Base-by-base conservation (phyloP, 2,329 filamentous ascomycete species). In the Trichoderma sp. region DNA sequence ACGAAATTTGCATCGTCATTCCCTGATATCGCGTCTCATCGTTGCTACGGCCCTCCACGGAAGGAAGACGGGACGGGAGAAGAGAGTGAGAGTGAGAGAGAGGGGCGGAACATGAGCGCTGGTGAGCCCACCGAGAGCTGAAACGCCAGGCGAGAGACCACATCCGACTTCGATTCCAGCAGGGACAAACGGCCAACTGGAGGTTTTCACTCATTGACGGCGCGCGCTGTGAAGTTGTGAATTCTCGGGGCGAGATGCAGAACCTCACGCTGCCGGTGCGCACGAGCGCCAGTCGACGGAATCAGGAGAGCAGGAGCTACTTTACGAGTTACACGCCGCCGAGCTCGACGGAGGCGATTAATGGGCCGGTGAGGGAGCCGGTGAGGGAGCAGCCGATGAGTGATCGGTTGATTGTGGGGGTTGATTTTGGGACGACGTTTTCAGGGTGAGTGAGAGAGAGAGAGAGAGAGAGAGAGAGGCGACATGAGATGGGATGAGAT, bases 341-440 rank as follows among this genome's bases (percentile, higher is more conserved):
- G 29, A 85, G 85, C 39, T 86, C 85, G 22, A 85, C 87, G 1
- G 87, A 89, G 75, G 87, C 87, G 54, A 88, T 89, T 78, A 85
- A 87, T 74, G 86, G 86, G 4, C 86, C 87, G 15, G 81, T 87
- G 32, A 82, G 86, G 69, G 87, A 88, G 71, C 83, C 84, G 29
- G 79, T 81, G 29, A 79, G 83, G 72, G 86, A 87, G 72, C 80
- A 83, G 67, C 78, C 84, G 12, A 76, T 83, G 56, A 84, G 80
- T 71, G 90, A 92, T 75, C 84, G 89, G 65, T 79, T 93, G 71
- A 91, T 93, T 72, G 90, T 94, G 37, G 92, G 91, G 8, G 87
- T 94, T 8, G 92, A 94, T 76, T 94, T 94, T 80, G 92, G 92
- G 15, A 94, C 92, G n/a, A 94, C 91, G 2, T 94, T 92, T 75